These are phyloP conservation scores for Botrytis byssoidea DNA, from an alignment of 2,329 filamentous ascomycete genomes.

Conservation along the genomic window DNA sequence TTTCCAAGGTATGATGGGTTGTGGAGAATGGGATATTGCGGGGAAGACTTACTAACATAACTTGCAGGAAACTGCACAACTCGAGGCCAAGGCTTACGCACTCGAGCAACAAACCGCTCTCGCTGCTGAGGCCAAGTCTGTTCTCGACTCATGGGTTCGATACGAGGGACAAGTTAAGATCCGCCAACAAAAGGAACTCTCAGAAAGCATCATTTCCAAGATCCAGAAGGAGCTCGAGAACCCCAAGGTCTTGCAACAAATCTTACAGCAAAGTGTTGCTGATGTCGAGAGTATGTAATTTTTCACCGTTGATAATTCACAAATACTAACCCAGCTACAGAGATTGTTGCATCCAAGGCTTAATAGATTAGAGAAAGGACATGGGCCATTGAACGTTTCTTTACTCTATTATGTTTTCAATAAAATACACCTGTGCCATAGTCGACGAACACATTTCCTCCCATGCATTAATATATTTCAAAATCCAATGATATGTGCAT, in stretches of 20 bases:
- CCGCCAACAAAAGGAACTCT: conserved; percentile 95
- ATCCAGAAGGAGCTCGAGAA: conserved; percentile 98
- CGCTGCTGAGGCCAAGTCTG: conserved; percentile 87
- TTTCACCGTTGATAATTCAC: background rate
- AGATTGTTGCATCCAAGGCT: conserved; percentile 61
- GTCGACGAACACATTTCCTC: conserved; percentile 40
- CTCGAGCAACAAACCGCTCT: conserved; percentile 94
- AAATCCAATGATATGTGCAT: conserved; percentile 9
- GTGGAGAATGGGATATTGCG: background rate
- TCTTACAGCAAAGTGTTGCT: conserved; percentile 91
- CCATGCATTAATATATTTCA: background rate
- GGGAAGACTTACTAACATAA: conserved; percentile 20
- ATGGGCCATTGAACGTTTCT: conserved; percentile 35
- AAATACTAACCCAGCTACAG: conserved; percentile 46
- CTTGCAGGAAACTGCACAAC: conserved; percentile 76
- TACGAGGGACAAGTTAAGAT: conserved; percentile 99
- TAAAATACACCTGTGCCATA: conserved; percentile 59
- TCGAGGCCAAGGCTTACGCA: conserved; percentile 95
- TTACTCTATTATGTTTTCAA: conserved; percentile 54
- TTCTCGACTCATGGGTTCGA: conserved; percentile 97
- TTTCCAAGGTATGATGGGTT: conserved; percentile 79
- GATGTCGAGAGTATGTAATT: conserved; percentile 87
- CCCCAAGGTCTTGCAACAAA: conserved; percentile 95
- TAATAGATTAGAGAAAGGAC: conserved; percentile 52
- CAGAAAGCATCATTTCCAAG: conserved; percentile 90